phyloP scores from a whole-genome alignment of 768 basidiomycete species.

The Tulasnella sp. region DNA sequence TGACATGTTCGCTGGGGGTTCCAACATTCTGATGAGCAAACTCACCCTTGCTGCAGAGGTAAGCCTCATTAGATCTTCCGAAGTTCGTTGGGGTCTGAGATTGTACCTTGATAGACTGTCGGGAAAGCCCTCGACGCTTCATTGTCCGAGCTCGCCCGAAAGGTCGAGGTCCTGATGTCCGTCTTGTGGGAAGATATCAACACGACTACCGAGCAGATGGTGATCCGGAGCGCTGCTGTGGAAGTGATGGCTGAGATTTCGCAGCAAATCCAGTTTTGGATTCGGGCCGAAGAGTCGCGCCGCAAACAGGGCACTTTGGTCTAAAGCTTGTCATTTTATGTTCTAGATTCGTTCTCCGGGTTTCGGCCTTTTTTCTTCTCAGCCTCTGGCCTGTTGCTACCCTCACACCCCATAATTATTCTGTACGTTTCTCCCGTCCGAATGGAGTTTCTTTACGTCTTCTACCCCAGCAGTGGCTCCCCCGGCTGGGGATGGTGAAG shows the following conservation, averaged over 20 bases:
- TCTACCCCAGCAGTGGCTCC: neutral
- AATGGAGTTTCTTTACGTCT: constrained; percentile 2
- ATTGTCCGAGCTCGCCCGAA: constrained; percentile 46
- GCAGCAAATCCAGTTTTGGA: constrained; percentile 42
- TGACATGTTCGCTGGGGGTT: constrained; percentile 46
- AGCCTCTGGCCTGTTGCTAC: neutral
- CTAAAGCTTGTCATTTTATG: neutral
- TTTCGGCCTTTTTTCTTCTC: neutral
- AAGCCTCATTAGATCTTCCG: neutral
- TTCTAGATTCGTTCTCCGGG: neutral
- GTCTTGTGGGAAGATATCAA: constrained; percentile 49
- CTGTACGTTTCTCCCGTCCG: neutral
- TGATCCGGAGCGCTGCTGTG: constrained; percentile 38
- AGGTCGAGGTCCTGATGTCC: constrained; percentile 50
- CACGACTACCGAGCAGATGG: constrained; percentile 31
- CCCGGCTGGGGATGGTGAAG: neutral
- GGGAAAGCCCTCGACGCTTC: constrained; percentile 43
- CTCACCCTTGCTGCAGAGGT: constrained; percentile 41
- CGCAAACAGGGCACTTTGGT: constrained; percentile 12
- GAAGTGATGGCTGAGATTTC: constrained; percentile 30
- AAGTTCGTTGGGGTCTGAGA: neutral
- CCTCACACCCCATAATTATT: neutral
- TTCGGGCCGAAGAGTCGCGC: constrained; percentile 34
- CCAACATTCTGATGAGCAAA: constrained; percentile 43
- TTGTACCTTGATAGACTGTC: constrained; percentile 29